phyloP scores from a whole-genome alignment of 805 yeast species.

The Wickerhamiella brachini region DNA sequence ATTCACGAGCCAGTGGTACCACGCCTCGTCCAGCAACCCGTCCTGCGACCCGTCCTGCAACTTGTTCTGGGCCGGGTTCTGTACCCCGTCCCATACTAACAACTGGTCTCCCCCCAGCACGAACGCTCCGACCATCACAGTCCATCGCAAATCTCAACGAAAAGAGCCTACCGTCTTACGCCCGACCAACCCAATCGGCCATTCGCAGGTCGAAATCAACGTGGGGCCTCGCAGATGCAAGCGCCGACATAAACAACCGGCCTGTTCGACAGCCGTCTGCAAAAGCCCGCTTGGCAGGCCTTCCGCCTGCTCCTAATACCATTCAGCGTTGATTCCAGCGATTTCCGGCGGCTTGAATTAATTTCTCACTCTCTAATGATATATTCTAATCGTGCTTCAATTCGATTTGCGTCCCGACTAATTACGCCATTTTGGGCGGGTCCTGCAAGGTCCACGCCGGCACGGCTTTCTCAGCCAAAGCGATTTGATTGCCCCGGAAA shows the following conservation, averaged over 20 bases:
- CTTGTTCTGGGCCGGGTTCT: too few relatives aligned
- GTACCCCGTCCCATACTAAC: too few relatives aligned
- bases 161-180: conserved; percentile 11
- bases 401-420: too few relatives aligned
- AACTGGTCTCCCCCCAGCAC: too few relatives aligned
- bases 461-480: background rate
- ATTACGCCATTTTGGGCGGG: background rate
- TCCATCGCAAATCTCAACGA: background rate
- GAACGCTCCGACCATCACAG: background rate
- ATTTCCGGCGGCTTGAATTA: too few relatives aligned
- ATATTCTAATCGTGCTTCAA: too few relatives aligned
- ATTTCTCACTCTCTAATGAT: too few relatives aligned
- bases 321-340: background rate
- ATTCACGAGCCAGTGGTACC: too few relatives aligned
- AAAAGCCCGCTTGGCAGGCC: background rate
- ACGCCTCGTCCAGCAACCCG: too few relatives aligned
- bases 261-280: background rate
- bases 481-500: background rate
- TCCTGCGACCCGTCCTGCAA: too few relatives aligned
- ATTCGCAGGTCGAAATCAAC: conserved; percentile 12
- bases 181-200: conserved; percentile 16
- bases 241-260: background rate
- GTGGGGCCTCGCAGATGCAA: background rate
- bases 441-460: background rate
- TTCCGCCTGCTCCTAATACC: background rate